These are phyloP conservation scores for Typha latifolia DNA, from an alignment of 176 grass and related monocot species.

Conservation along the genomic window DNA sequence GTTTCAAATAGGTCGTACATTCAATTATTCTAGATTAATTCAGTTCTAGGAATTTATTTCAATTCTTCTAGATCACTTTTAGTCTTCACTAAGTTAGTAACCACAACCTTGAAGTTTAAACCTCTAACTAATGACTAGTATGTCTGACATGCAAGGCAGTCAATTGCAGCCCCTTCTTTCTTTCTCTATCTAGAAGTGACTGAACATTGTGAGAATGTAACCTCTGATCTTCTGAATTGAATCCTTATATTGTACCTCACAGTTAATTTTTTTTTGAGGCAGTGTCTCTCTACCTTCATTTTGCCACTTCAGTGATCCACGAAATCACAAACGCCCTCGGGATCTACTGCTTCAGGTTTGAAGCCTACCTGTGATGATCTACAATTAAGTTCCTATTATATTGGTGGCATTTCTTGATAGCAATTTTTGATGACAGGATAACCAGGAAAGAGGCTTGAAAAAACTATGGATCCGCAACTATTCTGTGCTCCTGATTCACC, in stretches of 20 bases:
- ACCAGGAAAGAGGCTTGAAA: constrained; percentile 85
- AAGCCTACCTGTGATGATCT: background rate
- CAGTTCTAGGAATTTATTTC: too few species aligned
- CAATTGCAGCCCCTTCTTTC: background rate
- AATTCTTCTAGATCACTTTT: too few species aligned
- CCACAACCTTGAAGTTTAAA: too few species aligned
- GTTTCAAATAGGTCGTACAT: too few species aligned
- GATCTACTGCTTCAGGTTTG: constrained; percentile 95
- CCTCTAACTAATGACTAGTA: too few species aligned
- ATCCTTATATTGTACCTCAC: background rate
- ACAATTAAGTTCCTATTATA: background rate
- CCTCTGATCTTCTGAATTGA: background rate
- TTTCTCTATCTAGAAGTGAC: background rate
- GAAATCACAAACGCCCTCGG: constrained; percentile 92
- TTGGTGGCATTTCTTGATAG: constrained; percentile 5
- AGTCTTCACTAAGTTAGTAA: too few species aligned
- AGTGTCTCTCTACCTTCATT: constrained; percentile 84
- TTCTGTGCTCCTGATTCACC: background rate
- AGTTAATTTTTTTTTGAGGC: constrained; percentile 20
- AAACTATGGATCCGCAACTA: background rate
- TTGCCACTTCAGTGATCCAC: constrained; percentile 77
- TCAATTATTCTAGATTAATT: too few species aligned
- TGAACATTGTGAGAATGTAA: background rate
- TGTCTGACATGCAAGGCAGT: too few species aligned
- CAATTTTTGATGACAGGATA: constrained; percentile 43